Conservation (phyloP, 2,329 filamentous ascomycete genomes). For the Cryphonectria nitschkei region DNA sequence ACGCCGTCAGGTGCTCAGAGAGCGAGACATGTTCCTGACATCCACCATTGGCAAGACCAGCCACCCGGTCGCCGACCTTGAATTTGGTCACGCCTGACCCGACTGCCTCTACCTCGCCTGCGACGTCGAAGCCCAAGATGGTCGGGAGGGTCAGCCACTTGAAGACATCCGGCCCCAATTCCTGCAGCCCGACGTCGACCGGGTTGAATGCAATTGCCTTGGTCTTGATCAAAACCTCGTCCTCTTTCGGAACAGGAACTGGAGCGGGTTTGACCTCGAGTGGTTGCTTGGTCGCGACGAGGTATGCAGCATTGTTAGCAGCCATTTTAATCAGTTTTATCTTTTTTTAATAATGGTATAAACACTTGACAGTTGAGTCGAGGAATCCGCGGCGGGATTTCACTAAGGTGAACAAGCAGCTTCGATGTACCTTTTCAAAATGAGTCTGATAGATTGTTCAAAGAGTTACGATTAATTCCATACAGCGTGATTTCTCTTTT, state of each 20-base stretch:
- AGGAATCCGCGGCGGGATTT: not conserved
- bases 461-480: not conserved
- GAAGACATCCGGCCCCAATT: constrained; percentile 33
- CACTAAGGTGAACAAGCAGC: not conserved
- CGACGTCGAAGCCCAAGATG: constrained; percentile 40
- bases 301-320: constrained; percentile 23
- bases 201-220: constrained; percentile 41
- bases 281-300: constrained; percentile 18
- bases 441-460: not conserved
- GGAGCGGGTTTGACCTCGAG: constrained; percentile 19
- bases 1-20: constrained; percentile 29
- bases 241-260: constrained; percentile 10
- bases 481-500: not conserved
- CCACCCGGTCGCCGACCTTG: constrained; percentile 41
- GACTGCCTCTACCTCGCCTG: constrained; percentile 41
- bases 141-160: constrained; percentile 40
- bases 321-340: constrained; percentile 8
- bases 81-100: constrained; percentile 37
- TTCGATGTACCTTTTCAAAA: not conserved
- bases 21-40: constrained; percentile 37
- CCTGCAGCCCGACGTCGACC: constrained; percentile 38
- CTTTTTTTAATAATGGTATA: not conserved
- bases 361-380: not conserved
- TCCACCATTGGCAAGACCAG: constrained; percentile 33
- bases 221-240: constrained; percentile 37